Percentiles rank a stretch among this genome's conserved stretches.
phyloP scores from a whole-genome alignment of 805 yeast species.

The Yarrowia sp. region DNA sequence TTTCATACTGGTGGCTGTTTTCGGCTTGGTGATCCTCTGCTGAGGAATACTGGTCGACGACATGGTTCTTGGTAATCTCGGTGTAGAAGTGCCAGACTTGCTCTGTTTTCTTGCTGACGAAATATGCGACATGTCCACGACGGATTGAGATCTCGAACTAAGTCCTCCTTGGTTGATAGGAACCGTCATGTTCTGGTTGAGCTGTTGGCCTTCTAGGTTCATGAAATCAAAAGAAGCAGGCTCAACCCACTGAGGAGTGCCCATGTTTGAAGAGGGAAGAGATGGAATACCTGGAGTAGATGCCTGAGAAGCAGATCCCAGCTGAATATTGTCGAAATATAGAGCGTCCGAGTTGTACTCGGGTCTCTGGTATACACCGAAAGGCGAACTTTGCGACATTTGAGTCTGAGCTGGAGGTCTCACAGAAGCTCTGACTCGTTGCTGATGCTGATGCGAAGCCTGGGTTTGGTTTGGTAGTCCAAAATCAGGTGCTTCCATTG shows the following conservation, averaged over 20 bases:
- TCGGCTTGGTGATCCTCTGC: conserved; percentile 13
- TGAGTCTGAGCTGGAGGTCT: neutral
- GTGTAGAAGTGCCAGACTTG: conserved; percentile 5
- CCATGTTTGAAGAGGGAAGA: neutral
- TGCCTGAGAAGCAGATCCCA: neutral
- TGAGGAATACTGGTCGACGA: conserved; percentile 13
- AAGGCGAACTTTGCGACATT: neutral
- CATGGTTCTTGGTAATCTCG: conserved; percentile 5
- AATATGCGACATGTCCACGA: conserved; percentile 5
- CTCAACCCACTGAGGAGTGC: conserved; percentile 18
- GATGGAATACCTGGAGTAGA: conserved; percentile 1
- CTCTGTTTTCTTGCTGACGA: neutral
- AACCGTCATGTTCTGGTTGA: neutral
- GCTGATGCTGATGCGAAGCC: conserved; percentile 15
- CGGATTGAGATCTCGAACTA: neutral
- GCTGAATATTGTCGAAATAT: neutral
- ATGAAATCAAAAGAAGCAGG: conserved; percentile 1
- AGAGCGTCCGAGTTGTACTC: conserved; percentile 4
- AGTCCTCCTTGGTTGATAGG: neutral
- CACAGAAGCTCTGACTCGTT: neutral
- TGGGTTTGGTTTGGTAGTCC: conserved; percentile 21
- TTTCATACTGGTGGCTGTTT: neutral
- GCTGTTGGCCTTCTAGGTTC: neutral
- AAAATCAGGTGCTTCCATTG: conserved; percentile 47
- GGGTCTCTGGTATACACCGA: conserved; percentile 11